Base-by-base conservation (phyloP, 2,329 filamentous ascomycete genomes). In the Nigrospora osmanthi region DNA sequence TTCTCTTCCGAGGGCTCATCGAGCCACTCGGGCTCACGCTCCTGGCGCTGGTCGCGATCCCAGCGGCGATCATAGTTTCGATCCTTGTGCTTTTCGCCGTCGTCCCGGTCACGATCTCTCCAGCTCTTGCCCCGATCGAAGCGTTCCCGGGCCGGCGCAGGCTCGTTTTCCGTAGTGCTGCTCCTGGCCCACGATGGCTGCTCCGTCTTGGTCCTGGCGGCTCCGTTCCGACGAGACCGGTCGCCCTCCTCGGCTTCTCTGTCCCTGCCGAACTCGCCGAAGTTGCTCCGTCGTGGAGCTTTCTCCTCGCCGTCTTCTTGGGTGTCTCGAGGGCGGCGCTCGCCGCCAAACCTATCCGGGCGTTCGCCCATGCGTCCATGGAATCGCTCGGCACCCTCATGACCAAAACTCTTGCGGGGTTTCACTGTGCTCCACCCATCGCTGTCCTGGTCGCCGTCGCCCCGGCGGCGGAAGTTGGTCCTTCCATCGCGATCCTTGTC, bases 1-100 rank as follows among this genome's bases (percentile, higher is more conserved):
- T 84, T 80, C 42, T 87, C 84, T 47, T 85, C 83, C 17, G 75
- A 75, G 14, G 81, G 80, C 47, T 83, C 77, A 58, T 94, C 89
- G 64, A 95, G 75, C 91, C 90, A 95, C 64, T 95, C 90, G 6
- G 91, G 90, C 42, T 95, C 88, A 52, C 87, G 82, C 59, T 94
- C 89, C 52, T 76, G 68, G 47, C 78, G 76, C 13, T 49, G 40
- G 31, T 50, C 48, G 45, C 76, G 69, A 47, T 80, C 76, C 73
- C 78, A 80, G 46, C 73, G 69, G 52, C 71, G 65, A 23, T 75
- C 72, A 31, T 66, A 65, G 43, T 67, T 65, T 60, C 61, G 31
- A 47, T 57, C 47, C 36, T 59, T 57, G 33, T 64, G 34, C 28
- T 43, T 43, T n/a, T 43, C 35, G 14, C 30, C 64, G 28, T 73